A percentile compares a stretch with the other conserved stretches of the same genome.
Evolutionary conservation across 2,329 filamentous ascomycete species (phyloP).

Genomic region (Colletotrichum spaethianum): DNA sequence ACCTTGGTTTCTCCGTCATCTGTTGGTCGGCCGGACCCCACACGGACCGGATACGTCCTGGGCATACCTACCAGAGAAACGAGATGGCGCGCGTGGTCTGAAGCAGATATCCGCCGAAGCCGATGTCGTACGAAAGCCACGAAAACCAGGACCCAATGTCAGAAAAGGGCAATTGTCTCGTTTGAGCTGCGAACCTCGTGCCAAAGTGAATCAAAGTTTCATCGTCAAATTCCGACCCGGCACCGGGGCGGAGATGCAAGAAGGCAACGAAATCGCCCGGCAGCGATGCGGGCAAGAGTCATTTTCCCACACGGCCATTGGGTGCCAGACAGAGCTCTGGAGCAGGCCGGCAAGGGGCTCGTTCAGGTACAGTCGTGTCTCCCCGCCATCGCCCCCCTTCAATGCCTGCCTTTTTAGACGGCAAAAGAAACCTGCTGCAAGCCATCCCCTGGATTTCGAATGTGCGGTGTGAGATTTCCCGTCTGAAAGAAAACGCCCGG

Average conservation of each 20-base stretch:
- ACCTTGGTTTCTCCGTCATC: conserved; percentile 17
- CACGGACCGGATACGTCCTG: conserved; percentile 11
- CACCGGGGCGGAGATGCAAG: not conserved
- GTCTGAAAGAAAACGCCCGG: conserved; percentile 34
- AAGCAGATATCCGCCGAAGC: conserved; percentile 29
- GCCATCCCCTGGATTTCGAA: conserved; percentile 32
- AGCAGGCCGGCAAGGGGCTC: conserved; percentile 29
- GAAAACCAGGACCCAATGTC: conserved; percentile 8
- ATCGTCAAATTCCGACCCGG: conserved; percentile 21
- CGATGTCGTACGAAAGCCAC: conserved; percentile 21
- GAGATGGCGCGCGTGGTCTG: conserved; percentile 22
- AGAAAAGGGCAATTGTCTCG: conserved; percentile 24
- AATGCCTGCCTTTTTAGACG: conserved; percentile 7
- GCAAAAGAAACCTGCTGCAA: conserved; percentile 40
- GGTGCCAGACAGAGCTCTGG: conserved; percentile 2
- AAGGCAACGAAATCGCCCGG: conserved; percentile 10
- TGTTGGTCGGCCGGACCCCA: conserved; percentile 12
- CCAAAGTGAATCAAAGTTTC: conserved; percentile 36
- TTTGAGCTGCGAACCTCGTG: conserved; percentile 38
- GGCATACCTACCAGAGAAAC: conserved; percentile 1
- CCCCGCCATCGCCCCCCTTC: conserved; percentile 26
- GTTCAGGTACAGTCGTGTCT: conserved; percentile 38
- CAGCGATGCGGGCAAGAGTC: conserved; percentile 23
- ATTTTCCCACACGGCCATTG: conserved; percentile 24
- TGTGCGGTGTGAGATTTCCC: conserved; percentile 41